phyloP scores from a whole-genome alignment of 176 grass and related monocot species.

The Pharus latifolius region DNA sequence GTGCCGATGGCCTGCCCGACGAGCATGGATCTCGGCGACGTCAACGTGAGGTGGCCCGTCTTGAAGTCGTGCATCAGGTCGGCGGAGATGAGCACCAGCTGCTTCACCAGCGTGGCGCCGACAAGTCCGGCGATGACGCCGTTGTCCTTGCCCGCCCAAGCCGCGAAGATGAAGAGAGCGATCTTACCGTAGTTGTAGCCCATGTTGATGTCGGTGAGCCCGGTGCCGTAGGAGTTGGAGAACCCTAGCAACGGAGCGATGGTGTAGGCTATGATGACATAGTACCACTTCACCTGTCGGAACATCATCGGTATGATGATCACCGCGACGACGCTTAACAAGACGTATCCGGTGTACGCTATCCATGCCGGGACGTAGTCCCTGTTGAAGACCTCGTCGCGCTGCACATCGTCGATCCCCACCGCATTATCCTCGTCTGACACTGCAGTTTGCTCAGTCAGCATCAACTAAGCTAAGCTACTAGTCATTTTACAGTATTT shows the following conservation, averaged over 20 bases:
- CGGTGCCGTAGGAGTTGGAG: constrained; percentile 67
- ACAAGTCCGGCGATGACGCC: constrained; percentile 67
- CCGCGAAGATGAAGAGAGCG: constrained; percentile 59
- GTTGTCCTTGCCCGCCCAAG: constrained; percentile 50
- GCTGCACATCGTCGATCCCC: constrained; percentile 29
- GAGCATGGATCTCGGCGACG: constrained; percentile 74
- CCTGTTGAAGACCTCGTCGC: constrained; percentile 49
- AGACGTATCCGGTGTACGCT: constrained; percentile 41
- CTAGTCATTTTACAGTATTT: background rate
- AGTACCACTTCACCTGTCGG: constrained; percentile 73
- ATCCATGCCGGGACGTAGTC: constrained; percentile 51
- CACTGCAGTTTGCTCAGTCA: background rate
- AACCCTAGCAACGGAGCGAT: constrained; percentile 67
- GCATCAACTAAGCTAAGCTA: background rate
- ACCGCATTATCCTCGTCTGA: constrained; percentile 22
- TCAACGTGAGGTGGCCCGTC: constrained; percentile 66
- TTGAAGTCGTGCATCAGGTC: constrained; percentile 93
- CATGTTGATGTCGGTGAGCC: constrained; percentile 94
- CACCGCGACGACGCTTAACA: constrained; percentile 24
- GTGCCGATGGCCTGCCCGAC: constrained; percentile 60
- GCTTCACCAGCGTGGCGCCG: constrained; percentile 53
- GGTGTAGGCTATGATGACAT: constrained; percentile 59
- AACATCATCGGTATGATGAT: constrained; percentile 59
- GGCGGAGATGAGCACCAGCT: constrained; percentile 50
- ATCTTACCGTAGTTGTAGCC: constrained; percentile 91